A percentile compares a stretch with the other conserved stretches of the same genome.
Evolutionary conservation across 73 alveolate genomes (phyloP).

Genomic region (Paramecium sexaurelia): DNA sequence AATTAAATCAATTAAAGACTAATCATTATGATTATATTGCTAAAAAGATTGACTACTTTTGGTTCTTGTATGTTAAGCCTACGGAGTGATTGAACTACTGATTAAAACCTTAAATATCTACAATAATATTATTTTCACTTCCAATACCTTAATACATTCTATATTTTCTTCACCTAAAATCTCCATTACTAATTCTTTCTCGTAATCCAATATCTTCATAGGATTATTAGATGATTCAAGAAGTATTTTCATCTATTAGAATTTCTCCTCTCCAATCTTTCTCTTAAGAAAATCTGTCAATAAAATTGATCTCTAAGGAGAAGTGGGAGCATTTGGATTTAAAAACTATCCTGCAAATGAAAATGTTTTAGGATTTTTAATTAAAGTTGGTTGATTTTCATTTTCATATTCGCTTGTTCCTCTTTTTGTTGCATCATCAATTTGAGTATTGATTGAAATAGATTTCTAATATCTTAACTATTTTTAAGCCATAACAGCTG

Average conservation of each 20-base stretch:
- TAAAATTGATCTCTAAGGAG: slow-evolving; percentile 30
- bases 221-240: slow-evolving; percentile 4
- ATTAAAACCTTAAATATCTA: slow-evolving; percentile 28
- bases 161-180: slow-evolving; percentile 14
- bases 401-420: neutral
- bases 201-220: neutral
- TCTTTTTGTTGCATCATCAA: slow-evolving; percentile 17
- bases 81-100: slow-evolving; percentile 42
- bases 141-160: slow-evolving; percentile 33
- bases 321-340: slow-evolving; percentile 40
- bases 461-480: slow-evolving; percentile 5
- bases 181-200: neutral
- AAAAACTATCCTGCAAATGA: slow-evolving; percentile 18
- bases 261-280: slow-evolving; percentile 34
- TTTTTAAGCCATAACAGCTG: neutral
- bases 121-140: neutral
- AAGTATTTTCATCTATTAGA: neutral
- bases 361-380: neutral
- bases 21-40: neutral
- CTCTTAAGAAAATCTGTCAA: slow-evolving; percentile 38
- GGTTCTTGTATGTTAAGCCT: slow-evolving; percentile 1
- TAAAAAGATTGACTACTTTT: neutral
- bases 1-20: neutral
- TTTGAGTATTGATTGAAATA: slow-evolving; percentile 3
- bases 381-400: slow-evolving; percentile 26